phyloP scores from a whole-genome alignment of 139 green algal genomes.

The Chlamydomonas sp. region DNA sequence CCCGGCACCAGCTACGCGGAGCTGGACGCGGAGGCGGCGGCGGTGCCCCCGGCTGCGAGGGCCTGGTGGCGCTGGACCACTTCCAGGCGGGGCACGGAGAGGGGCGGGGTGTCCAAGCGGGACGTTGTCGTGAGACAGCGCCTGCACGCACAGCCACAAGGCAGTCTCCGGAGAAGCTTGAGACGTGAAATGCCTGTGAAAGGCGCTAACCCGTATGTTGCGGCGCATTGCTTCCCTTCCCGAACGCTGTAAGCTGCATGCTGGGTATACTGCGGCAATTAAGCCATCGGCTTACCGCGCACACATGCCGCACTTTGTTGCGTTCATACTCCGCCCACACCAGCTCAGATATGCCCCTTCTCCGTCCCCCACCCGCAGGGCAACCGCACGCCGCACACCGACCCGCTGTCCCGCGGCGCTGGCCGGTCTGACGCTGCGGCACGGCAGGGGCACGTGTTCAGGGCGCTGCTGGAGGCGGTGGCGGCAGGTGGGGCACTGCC shows the following conservation, averaged over 20 bases:
- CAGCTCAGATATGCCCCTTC: neutral
- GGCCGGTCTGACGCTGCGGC: slow-evolving; percentile 79
- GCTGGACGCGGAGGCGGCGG: slow-evolving; percentile 69
- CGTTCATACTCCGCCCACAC: neutral
- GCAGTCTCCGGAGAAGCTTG: too few relatives aligned
- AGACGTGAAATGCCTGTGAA: too few relatives aligned
- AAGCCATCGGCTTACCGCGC: too few relatives aligned
- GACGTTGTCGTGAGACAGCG: too few relatives aligned
- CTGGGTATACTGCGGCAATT: too few relatives aligned
- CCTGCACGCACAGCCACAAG: too few relatives aligned
- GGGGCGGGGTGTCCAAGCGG: too few relatives aligned
- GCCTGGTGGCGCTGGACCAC: slow-evolving; percentile 80
- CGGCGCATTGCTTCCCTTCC: too few relatives aligned
- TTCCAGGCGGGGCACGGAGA: slow-evolving; percentile 67
- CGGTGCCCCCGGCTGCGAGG: slow-evolving; percentile 78
- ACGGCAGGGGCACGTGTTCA: slow-evolving; percentile 77
- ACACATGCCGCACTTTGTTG: too few relatives aligned
- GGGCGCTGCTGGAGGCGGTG: slow-evolving; percentile 73
- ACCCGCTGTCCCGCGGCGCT: slow-evolving; percentile 76
- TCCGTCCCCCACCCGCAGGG: slow-evolving; percentile 54
- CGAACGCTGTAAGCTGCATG: too few relatives aligned
- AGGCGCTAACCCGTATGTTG: too few relatives aligned
- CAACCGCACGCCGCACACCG: slow-evolving; percentile 86
- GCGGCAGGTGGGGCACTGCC: slow-evolving; percentile 25
- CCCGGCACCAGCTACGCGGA: slow-evolving; percentile 58